Percentiles rank a stretch among this genome's conserved stretches.
Evolutionary conservation across 805 yeast species (phyloP).

Genomic region (Candida verbasci): DNA sequence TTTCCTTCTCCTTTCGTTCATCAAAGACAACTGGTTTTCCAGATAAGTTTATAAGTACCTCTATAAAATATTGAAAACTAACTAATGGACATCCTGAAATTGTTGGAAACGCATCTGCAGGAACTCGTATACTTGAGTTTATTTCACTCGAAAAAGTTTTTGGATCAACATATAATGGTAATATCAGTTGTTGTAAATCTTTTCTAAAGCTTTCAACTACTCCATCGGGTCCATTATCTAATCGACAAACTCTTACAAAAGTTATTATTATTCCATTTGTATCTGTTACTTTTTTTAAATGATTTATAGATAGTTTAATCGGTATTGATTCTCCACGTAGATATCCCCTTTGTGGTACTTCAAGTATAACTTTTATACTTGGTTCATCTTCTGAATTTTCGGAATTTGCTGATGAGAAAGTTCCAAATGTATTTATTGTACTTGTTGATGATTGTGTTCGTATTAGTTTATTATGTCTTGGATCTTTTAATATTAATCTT

Average conservation of each 20-base stretch:
- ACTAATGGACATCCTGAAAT: conserved; percentile 67
- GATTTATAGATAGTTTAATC: conserved; percentile 60
- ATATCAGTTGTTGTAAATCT: conserved; percentile 71
- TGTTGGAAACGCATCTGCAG: conserved; percentile 84
- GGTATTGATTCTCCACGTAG: conserved; percentile 78
- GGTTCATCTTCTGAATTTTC: conserved; percentile 2
- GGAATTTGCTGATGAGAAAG: conserved; percentile 17
- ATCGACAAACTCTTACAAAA: conserved; percentile 71
- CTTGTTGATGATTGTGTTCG: conserved; percentile 9
- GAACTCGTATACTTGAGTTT: conserved; percentile 63
- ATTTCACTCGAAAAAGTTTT: conserved; percentile 51
- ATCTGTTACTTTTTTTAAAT: conserved; percentile 66
- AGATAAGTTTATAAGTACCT: conserved; percentile 75
- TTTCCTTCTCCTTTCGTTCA: conserved; percentile 27
- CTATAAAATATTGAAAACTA: conserved; percentile 79
- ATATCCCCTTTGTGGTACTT: conserved; percentile 59
- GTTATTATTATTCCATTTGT: conserved; percentile 75
- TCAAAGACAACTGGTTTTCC: conserved; percentile 45
- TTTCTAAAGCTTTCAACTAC: conserved; percentile 73
- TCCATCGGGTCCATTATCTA: conserved; percentile 53
- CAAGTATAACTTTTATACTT: conserved; percentile 31
- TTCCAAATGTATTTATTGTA: conserved; percentile 7
- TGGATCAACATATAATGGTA: conserved; percentile 79
- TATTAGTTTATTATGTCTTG: conserved; percentile 18
- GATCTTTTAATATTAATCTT: conserved; percentile 56